phyloP scores from a whole-genome alignment of 2,329 filamentous ascomycete genomes.

The Fusarium sp. region DNA sequence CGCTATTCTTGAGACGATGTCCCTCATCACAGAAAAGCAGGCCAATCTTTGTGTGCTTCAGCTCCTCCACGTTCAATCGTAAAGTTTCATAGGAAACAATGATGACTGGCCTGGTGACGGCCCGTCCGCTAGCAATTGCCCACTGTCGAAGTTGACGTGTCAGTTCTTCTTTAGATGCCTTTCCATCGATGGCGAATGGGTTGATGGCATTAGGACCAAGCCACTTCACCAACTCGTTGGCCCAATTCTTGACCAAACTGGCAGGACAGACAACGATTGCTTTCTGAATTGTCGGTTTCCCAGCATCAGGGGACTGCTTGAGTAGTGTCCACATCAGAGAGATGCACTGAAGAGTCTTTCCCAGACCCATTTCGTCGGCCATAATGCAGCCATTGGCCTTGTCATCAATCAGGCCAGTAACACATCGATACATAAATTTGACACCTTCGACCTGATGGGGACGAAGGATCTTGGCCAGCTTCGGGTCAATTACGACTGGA shows the following conservation, averaged over 20 bases:
- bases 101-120: constrained; percentile 89
- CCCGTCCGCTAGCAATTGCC: constrained; percentile 89
- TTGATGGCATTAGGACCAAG: constrained; percentile 89
- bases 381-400: constrained; percentile 98
- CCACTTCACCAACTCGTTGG: constrained; percentile 97
- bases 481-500: constrained; percentile 96
- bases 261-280: constrained; percentile 97
- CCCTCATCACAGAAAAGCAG: constrained; percentile 96
- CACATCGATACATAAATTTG: constrained; percentile 94
- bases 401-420: constrained; percentile 92
- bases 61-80: constrained; percentile 87
- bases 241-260: constrained; percentile 97
- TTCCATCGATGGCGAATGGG: constrained; percentile 96
- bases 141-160: constrained; percentile 91
- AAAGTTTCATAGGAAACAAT: constrained; percentile 98
- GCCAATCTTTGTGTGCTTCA: constrained; percentile 90
- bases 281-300: constrained; percentile 92
- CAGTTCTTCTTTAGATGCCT: constrained; percentile 93
- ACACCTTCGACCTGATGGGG: constrained; percentile 98
- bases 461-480: constrained; percentile 85
- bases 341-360: constrained; percentile 97
- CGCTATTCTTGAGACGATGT: constrained; percentile 94
- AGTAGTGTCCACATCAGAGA: constrained; percentile 95
- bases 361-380: constrained; percentile 98
- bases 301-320: constrained; percentile 95